Base-by-base conservation (phyloP, 371 early-diverging fungal genomes). In the Mucor sp. region DNA sequence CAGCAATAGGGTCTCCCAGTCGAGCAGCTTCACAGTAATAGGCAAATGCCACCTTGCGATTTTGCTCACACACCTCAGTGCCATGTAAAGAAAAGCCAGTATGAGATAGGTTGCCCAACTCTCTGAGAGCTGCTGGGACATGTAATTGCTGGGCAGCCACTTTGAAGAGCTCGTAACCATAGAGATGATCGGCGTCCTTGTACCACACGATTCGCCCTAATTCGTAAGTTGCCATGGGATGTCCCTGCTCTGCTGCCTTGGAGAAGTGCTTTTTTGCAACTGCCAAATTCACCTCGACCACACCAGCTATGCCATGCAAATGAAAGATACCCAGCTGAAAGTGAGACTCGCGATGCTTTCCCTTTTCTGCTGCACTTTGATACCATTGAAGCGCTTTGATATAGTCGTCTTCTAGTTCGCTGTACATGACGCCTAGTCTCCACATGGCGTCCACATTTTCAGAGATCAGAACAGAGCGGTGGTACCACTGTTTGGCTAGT, bases 311-410 rank as follows among this genome's bases (percentile, higher is more conserved):
- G 8, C 81, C 78, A 19, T 71, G 48, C 17, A 65, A 33, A 43
- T 81, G 81, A 62, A 57, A 74, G 8, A 78, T 25, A 3, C 81
- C 78, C 6, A 78, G 53, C n/a, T 74, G 71, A 25, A 68, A 81
- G 33, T 69, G 71, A n/a, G 81, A 72, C n/a, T 70, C 73, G 4
- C 53, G 27, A 39, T 74, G 70, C 0, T 60, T 62, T 0, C 72
- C 77, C 12, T 53, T 69, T 27, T 74, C 72, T 21, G 77, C 74
- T 39, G 81, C 81, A 12, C 60, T 65, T 9, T 65, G 57, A 56
- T 61, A 79, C 80, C 80, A 79, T 32, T 69, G 66, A 6, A 77
- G 58, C 0, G 76, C 76, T 0, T 32, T 60, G 15, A n/a, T 62
- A 0, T 62, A 57, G 25, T 81, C 55, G 19, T 68, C 35, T 48